phyloP scores from a whole-genome alignment of 257 asterid species.

The Galeopsis tetrahit region DNA sequence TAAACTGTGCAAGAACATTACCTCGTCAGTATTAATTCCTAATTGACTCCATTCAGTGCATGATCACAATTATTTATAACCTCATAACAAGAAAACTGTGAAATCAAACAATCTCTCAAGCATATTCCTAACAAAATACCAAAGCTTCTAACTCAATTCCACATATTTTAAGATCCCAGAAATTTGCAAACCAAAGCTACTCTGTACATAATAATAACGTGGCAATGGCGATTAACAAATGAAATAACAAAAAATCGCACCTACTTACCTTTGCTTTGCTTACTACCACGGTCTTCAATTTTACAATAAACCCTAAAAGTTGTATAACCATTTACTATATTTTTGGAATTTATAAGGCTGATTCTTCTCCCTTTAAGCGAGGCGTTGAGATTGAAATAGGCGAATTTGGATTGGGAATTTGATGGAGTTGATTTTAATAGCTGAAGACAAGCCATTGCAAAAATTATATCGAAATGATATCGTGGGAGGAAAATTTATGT shows the following conservation, averaged over 20 bases:
- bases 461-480: constrained; percentile 4
- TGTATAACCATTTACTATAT: constrained; percentile 27
- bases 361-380: constrained; percentile 33
- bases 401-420: constrained; percentile 43
- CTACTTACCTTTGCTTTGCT: constrained; percentile 58
- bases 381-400: constrained; percentile 33
- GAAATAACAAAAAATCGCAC: not conserved
- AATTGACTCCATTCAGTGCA: constrained; percentile 10
- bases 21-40: not conserved
- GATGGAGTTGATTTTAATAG: constrained; percentile 58
- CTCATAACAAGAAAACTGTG: not conserved
- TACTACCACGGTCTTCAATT: constrained; percentile 45
- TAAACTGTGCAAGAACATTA: constrained; percentile 2
- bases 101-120: constrained; percentile 1
- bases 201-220: not conserved
- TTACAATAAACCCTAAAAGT: constrained; percentile 58
- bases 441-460: constrained; percentile 67
- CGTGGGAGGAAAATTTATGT: not conserved
- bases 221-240: not conserved
- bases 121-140: constrained; percentile 3
- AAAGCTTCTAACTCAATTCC: not conserved
- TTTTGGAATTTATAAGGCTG: constrained; percentile 44
- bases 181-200: not conserved
- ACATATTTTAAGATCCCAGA: constrained; percentile 2
- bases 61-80: constrained; percentile 1